Conservation (phyloP, 179 eudicot genomes). For the Silene vulgaris region DNA sequence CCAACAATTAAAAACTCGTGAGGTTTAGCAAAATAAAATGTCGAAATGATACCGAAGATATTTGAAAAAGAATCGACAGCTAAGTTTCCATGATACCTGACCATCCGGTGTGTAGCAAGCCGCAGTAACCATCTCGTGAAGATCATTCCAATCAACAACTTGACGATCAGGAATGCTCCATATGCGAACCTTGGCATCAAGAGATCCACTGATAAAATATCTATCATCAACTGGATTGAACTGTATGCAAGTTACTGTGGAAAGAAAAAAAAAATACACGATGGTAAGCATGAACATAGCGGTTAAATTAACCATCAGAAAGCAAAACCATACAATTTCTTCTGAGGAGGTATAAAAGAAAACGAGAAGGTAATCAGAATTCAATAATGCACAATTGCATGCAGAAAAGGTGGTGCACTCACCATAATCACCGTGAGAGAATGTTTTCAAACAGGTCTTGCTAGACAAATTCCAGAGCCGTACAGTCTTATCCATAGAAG, state of each 20-base stretch:
- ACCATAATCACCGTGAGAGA: conserved; percentile 99
- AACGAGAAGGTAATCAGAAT: neutral
- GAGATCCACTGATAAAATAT: conserved; percentile 94
- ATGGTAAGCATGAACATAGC: conserved; percentile 10
- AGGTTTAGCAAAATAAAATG: conserved; percentile 15
- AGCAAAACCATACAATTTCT: neutral
- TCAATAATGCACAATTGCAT: neutral
- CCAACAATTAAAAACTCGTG: conserved; percentile 21
- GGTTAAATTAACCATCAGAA: conserved; percentile 3
- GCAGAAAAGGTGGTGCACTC: conserved; percentile 20
- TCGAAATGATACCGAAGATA: conserved; percentile 3
- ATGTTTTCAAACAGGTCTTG: conserved; percentile 81
- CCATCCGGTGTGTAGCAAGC: conserved; percentile 99
- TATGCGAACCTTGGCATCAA: conserved; percentile 95
- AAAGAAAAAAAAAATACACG: conserved; percentile 15
- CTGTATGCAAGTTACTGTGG: conserved; percentile 95
- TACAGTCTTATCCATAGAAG: conserved; percentile 99
- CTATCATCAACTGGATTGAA: conserved; percentile 92
- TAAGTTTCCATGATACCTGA: conserved; percentile 45
- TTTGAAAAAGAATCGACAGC: neutral
- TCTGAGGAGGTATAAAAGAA: conserved; percentile 5
- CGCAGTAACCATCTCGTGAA: conserved; percentile 99
- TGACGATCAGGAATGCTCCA: conserved; percentile 97
- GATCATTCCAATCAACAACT: conserved; percentile 98
- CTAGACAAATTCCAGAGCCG: conserved; percentile 85